A percentile compares a stretch with the other conserved stretches of the same genome.
Conservation (phyloP, 129 eudicot genomes). For the Saussurea involucrata region DNA sequence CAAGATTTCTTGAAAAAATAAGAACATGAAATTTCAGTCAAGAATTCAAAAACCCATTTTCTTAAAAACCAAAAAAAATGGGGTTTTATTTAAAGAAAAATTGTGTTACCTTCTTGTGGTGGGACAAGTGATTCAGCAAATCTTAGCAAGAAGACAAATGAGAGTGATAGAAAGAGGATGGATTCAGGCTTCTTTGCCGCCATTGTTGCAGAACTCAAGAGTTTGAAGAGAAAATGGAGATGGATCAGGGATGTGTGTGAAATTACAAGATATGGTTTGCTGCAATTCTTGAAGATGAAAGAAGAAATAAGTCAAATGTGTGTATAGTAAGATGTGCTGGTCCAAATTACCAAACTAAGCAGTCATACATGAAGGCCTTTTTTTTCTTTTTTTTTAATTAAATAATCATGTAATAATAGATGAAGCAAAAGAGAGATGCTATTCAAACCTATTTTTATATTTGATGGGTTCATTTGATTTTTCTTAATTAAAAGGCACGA, state of each 20-base stretch:
- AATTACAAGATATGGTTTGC: not conserved
- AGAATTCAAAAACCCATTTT: slow-evolving; percentile 17
- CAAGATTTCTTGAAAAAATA: slow-evolving; percentile 16
- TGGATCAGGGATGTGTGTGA: slow-evolving; percentile 18
- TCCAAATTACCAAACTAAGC: slow-evolving; percentile 9
- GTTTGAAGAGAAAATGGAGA: not conserved
- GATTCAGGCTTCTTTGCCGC: slow-evolving; percentile 1
- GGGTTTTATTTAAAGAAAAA: not conserved
- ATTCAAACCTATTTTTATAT: not conserved
- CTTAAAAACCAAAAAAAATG: not conserved
- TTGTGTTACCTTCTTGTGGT: slow-evolving; percentile 54
- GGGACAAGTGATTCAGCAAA: slow-evolving; percentile 42
- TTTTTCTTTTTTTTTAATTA: not conserved
- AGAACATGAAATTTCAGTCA: not conserved
- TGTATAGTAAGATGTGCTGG: slow-evolving; percentile 10
- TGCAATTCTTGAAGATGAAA: slow-evolving; percentile 20
- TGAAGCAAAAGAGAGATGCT: not conserved
- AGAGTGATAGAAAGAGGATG: slow-evolving; percentile 15
- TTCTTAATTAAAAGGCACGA: not conserved
- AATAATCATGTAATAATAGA: not conserved
- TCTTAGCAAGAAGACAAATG: slow-evolving; percentile 23
- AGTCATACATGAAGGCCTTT: slow-evolving; percentile 8
- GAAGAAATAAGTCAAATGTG: slow-evolving; percentile 3
- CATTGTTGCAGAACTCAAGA: slow-evolving; percentile 22
- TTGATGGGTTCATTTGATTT: no score